These are phyloP conservation scores for Pichia sp. DNA, from an alignment of 1,139 yeast genomes.

Conservation along the genomic window DNA sequence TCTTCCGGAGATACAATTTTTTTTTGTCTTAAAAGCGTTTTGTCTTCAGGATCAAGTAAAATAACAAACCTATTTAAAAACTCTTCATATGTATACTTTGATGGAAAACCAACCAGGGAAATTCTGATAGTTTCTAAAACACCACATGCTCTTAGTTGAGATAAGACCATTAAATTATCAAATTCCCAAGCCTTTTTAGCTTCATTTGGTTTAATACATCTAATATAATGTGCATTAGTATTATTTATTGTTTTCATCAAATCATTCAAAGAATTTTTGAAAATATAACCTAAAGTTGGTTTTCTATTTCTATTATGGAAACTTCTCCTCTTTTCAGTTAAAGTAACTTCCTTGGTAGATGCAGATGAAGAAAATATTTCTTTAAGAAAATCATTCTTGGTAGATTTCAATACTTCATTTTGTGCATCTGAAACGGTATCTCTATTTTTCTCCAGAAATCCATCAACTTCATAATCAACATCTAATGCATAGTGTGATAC, in stretches of 20 bases:
- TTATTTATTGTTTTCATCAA: slow-evolving; percentile 88
- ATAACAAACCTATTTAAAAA: slow-evolving; percentile 86
- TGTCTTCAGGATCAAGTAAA: slow-evolving; percentile 56
- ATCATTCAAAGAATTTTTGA: slow-evolving; percentile 85
- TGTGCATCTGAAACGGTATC: slow-evolving; percentile 97
- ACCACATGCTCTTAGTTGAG: slow-evolving; percentile 97
- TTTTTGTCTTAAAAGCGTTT: slow-evolving; percentile 57
- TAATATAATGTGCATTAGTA: slow-evolving; percentile 91
- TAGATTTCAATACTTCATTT: slow-evolving; percentile 68
- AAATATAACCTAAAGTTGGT: slow-evolving; percentile 91
- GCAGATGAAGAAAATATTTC: slow-evolving; percentile 62
- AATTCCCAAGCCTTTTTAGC: slow-evolving; percentile 92
- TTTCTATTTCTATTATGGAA: slow-evolving; percentile 51
- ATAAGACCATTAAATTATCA: slow-evolving; percentile 89
- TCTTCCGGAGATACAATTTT: slow-evolving; percentile 45
- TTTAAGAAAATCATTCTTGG: slow-evolving; percentile 59
- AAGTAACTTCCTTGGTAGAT: slow-evolving; percentile 27
- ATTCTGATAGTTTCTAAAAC: slow-evolving; percentile 93
- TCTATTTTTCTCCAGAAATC: slow-evolving; percentile 93
- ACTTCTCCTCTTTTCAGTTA: background rate
- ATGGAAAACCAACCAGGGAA: slow-evolving; percentile 97
- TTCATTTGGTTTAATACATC: slow-evolving; percentile 96
- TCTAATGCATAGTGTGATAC: slow-evolving; percentile 94
- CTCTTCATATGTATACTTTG: slow-evolving; percentile 91
- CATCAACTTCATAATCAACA: slow-evolving; percentile 86